Base-by-base conservation (phyloP, 306 rosid species). In the Biancaea sappan region DNA sequence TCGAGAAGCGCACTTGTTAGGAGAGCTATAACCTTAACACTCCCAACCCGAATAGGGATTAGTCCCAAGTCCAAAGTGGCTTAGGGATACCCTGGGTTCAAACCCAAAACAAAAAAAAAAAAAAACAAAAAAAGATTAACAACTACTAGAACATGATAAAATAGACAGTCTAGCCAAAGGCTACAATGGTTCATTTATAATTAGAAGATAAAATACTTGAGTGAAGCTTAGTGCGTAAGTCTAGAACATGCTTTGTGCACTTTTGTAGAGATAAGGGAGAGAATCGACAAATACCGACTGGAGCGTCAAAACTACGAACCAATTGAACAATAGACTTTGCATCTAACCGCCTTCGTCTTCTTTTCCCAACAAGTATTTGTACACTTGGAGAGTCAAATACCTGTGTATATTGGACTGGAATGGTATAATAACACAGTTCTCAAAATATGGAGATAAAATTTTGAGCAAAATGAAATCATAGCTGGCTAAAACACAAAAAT, bases 301-400 rank as follows among this genome's bases (percentile, higher is more conserved):
- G 97, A 73, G 94, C 98, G 61, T 85, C 74, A 56, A 91, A 86
- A 70, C 96, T 83, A 37, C 64, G 83, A 69, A 93, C 87, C 85
- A 93, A 82, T 84, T 91, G 83, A 76, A 87, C 89, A 14, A 89
- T 85, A 40, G 97, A 86, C 78, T 87, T 91, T 21, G 93, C 93
- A 91, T 93, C 91, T 74, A 91, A 82, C 44, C 98, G 96, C 74
- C 72, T 88, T 34, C 98, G 81, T 25, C 84, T 88, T 64, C 80
- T 87, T 81, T 82, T 79, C 46, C 98, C 89, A 75, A 93, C 84
- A 40, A 86, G 80, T 57, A 91, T 69, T 80, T 86, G 79, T 82
- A 93, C 80, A 68, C 83, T 77, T 24, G 97, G 98, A 76, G 92
- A 82, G 76, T 93, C 98, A 74, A 86, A 86, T 22, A 93, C 92